Conservation (phyloP, 768 basidiomycete species). For the Kwoniella sp. region DNA sequence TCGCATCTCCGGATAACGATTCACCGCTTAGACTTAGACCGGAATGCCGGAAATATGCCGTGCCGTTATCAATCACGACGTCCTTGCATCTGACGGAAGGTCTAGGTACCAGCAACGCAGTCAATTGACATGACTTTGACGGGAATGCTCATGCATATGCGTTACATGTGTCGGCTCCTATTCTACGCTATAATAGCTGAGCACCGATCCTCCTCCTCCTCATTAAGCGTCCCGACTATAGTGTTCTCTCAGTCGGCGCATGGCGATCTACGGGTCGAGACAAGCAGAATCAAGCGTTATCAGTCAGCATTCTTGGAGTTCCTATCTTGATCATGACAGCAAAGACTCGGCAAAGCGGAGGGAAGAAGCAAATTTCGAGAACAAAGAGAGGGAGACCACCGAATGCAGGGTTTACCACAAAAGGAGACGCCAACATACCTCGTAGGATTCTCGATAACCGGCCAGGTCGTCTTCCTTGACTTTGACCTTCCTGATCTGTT, state of each 20-base stretch:
- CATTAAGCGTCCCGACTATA: constrained; percentile 30
- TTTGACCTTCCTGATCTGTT: constrained; percentile 69
- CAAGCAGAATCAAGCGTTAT: too few relatives aligned
- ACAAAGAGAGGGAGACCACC: too few relatives aligned
- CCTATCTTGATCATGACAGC: constrained; percentile 3
- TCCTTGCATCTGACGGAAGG: too few relatives aligned
- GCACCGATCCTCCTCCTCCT: too few relatives aligned
- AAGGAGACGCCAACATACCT: constrained; percentile 59
- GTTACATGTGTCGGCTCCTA: too few relatives aligned
- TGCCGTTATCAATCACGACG: not conserved
- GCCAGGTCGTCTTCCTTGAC: constrained; percentile 67
- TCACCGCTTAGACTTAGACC: not conserved
- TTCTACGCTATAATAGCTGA: too few relatives aligned
- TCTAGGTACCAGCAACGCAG: too few relatives aligned
- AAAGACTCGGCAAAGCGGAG: not conserved
- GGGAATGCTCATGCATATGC: too few relatives aligned
- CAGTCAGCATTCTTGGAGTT: too few relatives aligned
- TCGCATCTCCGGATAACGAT: not conserved
- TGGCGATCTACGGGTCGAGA: constrained; percentile 40
- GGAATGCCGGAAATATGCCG: not conserved
- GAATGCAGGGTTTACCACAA: not conserved
- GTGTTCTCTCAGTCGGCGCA: constrained; percentile 39
- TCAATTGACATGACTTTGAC: too few relatives aligned
- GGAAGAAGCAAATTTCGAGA: too few relatives aligned
- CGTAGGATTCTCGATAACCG: constrained; percentile 66